Evolutionary conservation across 345 rosid species (phyloP), one percentile per base, ranked within the genome.

Genomic region (Rhodomyrtus tomentosa): DNA sequence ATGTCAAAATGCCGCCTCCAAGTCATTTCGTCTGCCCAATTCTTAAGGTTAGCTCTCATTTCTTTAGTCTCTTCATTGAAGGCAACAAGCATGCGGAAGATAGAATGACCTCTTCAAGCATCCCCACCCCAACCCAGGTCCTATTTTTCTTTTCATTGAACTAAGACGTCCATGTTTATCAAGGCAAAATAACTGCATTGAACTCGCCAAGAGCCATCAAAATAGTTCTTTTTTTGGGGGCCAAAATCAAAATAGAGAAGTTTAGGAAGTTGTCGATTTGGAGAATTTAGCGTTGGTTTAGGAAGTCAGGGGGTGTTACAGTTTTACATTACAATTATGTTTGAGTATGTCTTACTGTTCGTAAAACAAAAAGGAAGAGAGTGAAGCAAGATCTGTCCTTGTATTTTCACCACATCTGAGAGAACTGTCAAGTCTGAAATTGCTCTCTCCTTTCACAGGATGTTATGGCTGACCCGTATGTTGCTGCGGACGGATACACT

Each of bases 401-500:
- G 18, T 55, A 18, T 55, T 52, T 68, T 32, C 76, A 9, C 76
- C 45, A 5, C 45, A 36, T 36, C 24, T 5, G 45, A 68, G 45
- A 68, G 76, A 68, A 68, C 21, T 10, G 11, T 68, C 45, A 36
- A 36, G 45, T 68, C 79, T 68, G 45, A 68, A 52, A 15, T 18
- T 84, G 52, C 85, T 86, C 10, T 36, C 29, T 59, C 9, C 29
- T 80, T 62, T 82, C 85, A 45, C 93, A 96, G 99, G 96, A 91
- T 25, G 89, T 95, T 22, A 96, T 94, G 98, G 85, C 89, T 8
- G 98, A 93, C 14, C 98, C 99, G 11, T 93, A 92, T 87, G 95
- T 96, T 82, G 98, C 99, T 53, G 93, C 98, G 18, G 98, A 96
- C 85, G 99, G 99, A 11, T 95, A 92, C 86, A 93, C 93, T 3